Base-by-base conservation (phyloP, 2,329 filamentous ascomycete species). In the Sclerotinia minor region DNA sequence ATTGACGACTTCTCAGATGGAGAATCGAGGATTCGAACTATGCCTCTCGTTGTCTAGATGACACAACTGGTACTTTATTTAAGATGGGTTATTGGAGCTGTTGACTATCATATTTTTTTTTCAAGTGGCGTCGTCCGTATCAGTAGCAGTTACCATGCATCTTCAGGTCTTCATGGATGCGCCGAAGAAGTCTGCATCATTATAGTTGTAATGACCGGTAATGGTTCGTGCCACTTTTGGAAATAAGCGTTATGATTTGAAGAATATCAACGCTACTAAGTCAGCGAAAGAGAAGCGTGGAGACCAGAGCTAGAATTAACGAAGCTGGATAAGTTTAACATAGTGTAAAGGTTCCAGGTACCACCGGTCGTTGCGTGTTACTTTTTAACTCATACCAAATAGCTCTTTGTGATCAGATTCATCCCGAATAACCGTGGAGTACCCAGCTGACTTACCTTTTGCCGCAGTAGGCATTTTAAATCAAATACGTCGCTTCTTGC, bases 1-100 rank as follows among this genome's bases (percentile, higher is more conserved):
- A 77, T 83, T 71, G 77, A 76, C 64, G 76, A 75, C 38, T 73
- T 75, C 65, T 73, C 69, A 52, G 75, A 78, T 0, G 74, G 74
- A 5, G 60, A 70, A 60, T 78, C 76, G 0, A 79, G 79, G 9
- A 73, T 80, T 11, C 71, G 73, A 59, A 77, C 77, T 49, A 72
- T 82, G 38, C 78, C 81, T 2, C 70, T 77, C 2, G 78, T 79
- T 15, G 24, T 54, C 35, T n/a, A n/a, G 24, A 41, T 41, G 11
- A 41, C 3, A 32, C 3, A 32, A 57, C 15, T 17, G 13, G 35
- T 6, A 57, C 54, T 41, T 26, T 19, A 57, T 24, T 7, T 41
- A 11, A 21, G n/a, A 13, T 41, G 35, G 2, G 15, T 13, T 11
- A 17, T 57, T n/a, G 21, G 13, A 41, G 32, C 13, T 6, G 13